Conservation (phyloP, 441 rosid species). For the Mallotus repandus region DNA sequence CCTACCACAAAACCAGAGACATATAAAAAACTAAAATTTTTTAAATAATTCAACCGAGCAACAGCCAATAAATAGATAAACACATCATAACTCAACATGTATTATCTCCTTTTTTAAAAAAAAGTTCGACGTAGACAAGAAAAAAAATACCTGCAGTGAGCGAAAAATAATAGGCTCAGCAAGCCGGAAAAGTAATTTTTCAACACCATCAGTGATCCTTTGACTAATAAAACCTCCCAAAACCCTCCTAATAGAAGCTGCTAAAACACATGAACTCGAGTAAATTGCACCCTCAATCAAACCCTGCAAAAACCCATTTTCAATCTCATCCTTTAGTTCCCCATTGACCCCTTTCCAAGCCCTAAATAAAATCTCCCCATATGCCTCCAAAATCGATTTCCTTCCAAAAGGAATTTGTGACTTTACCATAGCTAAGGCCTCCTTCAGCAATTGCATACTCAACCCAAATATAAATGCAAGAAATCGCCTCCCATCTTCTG, state of each 20-base stretch:
- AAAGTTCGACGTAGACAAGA: background rate
- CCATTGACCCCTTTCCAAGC: constrained; percentile 81
- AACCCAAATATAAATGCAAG: constrained; percentile 74
- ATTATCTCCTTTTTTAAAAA: background rate
- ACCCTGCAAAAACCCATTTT: constrained; percentile 66
- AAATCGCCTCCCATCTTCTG: constrained; percentile 83
- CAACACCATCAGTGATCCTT: constrained; percentile 74
- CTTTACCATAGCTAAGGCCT: constrained; percentile 72
- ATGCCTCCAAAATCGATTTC: constrained; percentile 84
- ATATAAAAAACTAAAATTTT: background rate
- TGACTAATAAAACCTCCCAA: constrained; percentile 75
- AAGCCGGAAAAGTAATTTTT: constrained; percentile 75
- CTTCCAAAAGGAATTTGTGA: constrained; percentile 87
- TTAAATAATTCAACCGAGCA: background rate
- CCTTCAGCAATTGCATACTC: constrained; percentile 71
- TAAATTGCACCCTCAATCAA: constrained; percentile 74
- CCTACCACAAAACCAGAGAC: background rate
- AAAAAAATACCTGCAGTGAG: constrained; percentile 69
- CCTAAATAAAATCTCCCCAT: constrained; percentile 66
- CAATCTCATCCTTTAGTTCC: constrained; percentile 63
- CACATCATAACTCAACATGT: background rate
- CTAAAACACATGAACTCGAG: constrained; percentile 49
- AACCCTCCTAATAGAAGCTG: constrained; percentile 76
- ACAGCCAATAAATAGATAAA: background rate
- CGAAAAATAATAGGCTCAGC: constrained; percentile 90